Evolutionary conservation across 2,329 filamentous ascomycete genomes (phyloP), one percentile per base, ranked within the genome.

Genomic region (Dendryphion nanum): DNA sequence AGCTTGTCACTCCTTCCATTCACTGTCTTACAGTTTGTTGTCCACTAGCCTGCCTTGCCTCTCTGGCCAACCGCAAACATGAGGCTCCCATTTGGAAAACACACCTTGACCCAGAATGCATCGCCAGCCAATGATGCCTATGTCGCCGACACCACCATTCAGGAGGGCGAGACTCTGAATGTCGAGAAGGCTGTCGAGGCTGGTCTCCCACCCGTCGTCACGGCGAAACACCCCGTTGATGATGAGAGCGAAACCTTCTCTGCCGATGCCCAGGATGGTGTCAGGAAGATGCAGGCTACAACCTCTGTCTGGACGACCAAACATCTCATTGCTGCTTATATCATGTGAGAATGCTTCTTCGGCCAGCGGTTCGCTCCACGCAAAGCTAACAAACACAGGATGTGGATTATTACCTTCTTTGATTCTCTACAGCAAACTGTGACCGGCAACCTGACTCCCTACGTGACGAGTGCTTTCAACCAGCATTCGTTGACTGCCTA

Each of bases 401-500:
- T 30, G 12, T 30, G 29, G 29, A 17, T 30, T 14, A 60, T 68
- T 35, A 67, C 66, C 21, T 66, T 72, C 40, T 61, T 63, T 45
- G 73, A 75, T 31, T 71, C 63, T 14, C 51, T 70, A 32, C 57
- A 72, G 42, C 48, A 67, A 4, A 56, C 56, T 30, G 59, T 62
- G 28, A 61, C 64, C 35, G 55, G 55, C 37, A 68, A 66, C 31
- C 40, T 59, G 7, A 46, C 44, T 1, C 51, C 55, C 3, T 61
- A 57, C 35, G 67, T 71, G 24, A 58, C 53, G 1, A 57, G 50
- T 30, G 49, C 35, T n/a, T 61, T 59, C 37, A 38, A 51, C 19
- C 41, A 47, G 28, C 57, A 61, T 26, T 57, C 56, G 4, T 41
- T 61, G 4, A 30, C 54, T 7, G 48, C 53, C 6, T 45, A 50